These are phyloP conservation scores for Jacaranda copaia DNA, from an alignment of 257 asterid species.

Conservation along the genomic window DNA sequence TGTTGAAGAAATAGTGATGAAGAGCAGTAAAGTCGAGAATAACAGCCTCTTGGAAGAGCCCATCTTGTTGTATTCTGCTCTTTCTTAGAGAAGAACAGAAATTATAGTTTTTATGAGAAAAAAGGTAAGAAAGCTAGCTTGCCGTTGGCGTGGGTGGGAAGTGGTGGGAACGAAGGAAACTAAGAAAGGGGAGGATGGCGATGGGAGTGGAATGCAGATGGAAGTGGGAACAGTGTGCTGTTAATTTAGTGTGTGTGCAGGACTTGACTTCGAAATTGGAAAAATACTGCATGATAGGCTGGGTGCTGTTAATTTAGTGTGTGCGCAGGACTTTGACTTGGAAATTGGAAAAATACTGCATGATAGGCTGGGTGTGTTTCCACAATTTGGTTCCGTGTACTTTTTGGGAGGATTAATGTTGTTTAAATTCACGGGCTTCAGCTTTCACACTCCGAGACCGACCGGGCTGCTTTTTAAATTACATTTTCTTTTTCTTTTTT, in stretches of 20 bases:
- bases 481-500: too few relatives aligned
- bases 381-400: not conserved
- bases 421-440: not conserved
- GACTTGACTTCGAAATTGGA: constrained; percentile 8
- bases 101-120: not conserved
- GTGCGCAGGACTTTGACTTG: constrained; percentile 18
- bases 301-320: not conserved
- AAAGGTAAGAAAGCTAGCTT: too few relatives aligned
- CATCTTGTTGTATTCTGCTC: constrained; percentile 22
- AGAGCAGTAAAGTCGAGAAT: not conserved
- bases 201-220: constrained; percentile 40
- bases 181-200: constrained; percentile 27
- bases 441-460: too few relatives aligned
- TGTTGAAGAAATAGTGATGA: constrained; percentile 28
- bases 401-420: not conserved
- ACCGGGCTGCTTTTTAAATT: too few relatives aligned
- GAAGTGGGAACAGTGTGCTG: constrained; percentile 8
- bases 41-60: not conserved
- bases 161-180: not conserved
- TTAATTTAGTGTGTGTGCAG: not conserved
- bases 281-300: not conserved
- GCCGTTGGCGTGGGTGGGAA: not conserved
- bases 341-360: not conserved
- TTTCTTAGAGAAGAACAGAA: not conserved
- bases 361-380: not conserved